A percentile compares a stretch with the other conserved stretches of the same genome.
Evolutionary conservation across 768 basidiomycete genomes (phyloP).

Genomic region (Filobasidium floriforme): DNA sequence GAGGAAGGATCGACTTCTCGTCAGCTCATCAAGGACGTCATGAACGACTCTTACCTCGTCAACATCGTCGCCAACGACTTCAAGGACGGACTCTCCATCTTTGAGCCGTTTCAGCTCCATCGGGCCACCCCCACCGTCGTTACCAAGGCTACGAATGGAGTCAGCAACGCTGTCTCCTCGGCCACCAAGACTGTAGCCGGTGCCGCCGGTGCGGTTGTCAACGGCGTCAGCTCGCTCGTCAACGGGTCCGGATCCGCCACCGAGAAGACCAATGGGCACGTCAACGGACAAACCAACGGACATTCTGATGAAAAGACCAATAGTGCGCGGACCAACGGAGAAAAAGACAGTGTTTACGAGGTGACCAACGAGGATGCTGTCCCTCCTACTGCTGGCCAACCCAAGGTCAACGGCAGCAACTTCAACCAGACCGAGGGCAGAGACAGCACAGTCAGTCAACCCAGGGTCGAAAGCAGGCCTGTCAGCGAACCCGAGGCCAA

Average conservation of each 20-base stretch:
- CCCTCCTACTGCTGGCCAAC: too few relatives aligned
- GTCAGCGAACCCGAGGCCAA: background rate
- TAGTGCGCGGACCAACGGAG: background rate
- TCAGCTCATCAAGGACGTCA: conserved; percentile 65
- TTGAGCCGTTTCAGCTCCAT: conserved; percentile 60
- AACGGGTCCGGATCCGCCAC: background rate
- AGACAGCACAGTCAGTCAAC: background rate
- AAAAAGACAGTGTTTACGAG: background rate
- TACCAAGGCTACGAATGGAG: background rate
- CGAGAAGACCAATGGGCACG: background rate
- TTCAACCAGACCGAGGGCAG: background rate
- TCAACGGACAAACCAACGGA: background rate
- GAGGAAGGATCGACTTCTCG: conserved; percentile 66
- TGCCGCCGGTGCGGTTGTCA: conserved; percentile 3
- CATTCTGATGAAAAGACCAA: background rate
- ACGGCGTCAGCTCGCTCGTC: background rate
- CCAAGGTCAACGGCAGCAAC: background rate
- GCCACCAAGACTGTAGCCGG: conserved; percentile 9
- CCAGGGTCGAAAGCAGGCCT: background rate
- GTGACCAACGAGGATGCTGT: too few relatives aligned
- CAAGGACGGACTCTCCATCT: conserved; percentile 75
- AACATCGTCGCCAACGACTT: conserved; percentile 97
- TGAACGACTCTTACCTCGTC: conserved; percentile 76
- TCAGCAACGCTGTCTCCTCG: background rate
- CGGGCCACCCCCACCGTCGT: conserved; percentile 8